Evolutionary conservation across 169 alveolate genomes (phyloP), one percentile per base, ranked within the genome.

Genomic region (Plasmodium blacklocki): DNA sequence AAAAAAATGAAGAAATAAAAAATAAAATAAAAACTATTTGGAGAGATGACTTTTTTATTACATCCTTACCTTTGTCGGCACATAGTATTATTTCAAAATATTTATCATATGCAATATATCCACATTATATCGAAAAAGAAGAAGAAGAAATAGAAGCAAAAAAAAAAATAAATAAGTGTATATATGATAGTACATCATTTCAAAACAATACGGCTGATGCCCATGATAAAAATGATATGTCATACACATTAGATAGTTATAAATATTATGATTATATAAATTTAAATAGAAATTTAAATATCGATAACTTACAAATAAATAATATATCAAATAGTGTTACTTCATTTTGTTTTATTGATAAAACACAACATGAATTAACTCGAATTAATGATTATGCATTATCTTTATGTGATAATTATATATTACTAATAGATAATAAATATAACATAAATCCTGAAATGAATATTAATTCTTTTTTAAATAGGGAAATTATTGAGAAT

Each of bases 401-500:
- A 14, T 78, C 89, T 8, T 32, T 78, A 64, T 49, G 89, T 60
- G 89, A 78, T 49, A 78, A 78, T 23, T 49, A 59, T 58, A 26
- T 78, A 0, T 58, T 29, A 21, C 8, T 78, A 47, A 5, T 64
- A 49, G 54, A 45, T 50, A 66, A 52, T 12, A 18, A 78, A 12
- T 78, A 64, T 2, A 14, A 59, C 12, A 66, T 78, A 12, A 26
- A 64, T 19, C 78, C 89, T 26, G 72, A 78, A 52, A 15, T 78
- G n/a, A 19, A 78, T 58, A 12, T 78, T 5, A 52, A 29, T 14
- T 56, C 64, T 49, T 45, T 70, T 14, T 64, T 78, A n/a, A n/a
- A 78, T 23, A 66, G 29, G 21, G 47, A 52, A 8, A 49, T 21
- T 21, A 11, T 12, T 19, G 89, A 78, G 4, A 47, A 64, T 23